phyloP scores from a whole-genome alignment of 768 basidiomycete genomes.

The Tylopilus balloui region DNA sequence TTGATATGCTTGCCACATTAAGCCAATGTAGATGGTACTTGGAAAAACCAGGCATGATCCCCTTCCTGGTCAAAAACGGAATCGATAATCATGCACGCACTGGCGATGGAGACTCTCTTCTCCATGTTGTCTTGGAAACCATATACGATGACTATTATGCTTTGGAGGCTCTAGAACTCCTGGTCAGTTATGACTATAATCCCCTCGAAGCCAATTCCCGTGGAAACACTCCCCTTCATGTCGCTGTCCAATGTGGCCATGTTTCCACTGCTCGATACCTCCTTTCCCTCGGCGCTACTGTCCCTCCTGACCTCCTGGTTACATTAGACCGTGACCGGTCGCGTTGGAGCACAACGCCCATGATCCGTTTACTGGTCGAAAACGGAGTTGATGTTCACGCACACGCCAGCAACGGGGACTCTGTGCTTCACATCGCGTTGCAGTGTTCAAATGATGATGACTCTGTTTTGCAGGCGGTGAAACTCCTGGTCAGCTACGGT shows the following conservation, averaged over 20 bases:
- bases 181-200: background rate
- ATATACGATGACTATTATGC: background rate
- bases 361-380: background rate
- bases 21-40: no score
- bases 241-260: background rate
- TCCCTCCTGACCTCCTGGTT: background rate
- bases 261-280: background rate
- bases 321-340: background rate
- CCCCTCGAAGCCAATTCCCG: background rate
- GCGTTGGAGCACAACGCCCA: background rate
- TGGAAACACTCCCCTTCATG: background rate
- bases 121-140: background rate
- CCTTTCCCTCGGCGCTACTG: background rate
- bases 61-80: background rate
- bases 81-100: background rate
- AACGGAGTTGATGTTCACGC: background rate
- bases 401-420: background rate
- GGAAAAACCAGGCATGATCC: no score
- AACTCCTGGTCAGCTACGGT: background rate
- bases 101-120: background rate
- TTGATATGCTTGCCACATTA: no score
- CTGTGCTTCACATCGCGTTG: background rate
- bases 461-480: background rate
- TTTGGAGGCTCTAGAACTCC: background rate
- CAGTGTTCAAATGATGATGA: background rate